Base-by-base conservation (phyloP, 441 rosid genomes). In the Erodium moschatum region DNA sequence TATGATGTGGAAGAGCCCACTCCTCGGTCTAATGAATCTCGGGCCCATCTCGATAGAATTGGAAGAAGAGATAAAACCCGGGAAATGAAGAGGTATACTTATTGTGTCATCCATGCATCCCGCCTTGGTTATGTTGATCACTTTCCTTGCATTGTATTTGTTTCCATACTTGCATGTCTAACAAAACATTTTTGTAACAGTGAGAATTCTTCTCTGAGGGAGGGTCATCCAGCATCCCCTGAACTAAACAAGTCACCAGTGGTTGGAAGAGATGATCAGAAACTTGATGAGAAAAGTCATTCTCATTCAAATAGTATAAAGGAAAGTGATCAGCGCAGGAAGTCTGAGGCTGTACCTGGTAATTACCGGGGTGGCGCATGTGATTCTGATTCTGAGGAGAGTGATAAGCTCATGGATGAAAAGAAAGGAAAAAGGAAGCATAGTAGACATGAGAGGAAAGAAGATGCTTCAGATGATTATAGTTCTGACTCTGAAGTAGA, bases 401-500 rank as follows among this genome's bases (percentile, higher is more conserved):
- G 75, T 75, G 83, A 74, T 69, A 82, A 77, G 76, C 78, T n/a
- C 74, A 77, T 66, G 56, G 42, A 68, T 15, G 83, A 76, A 5
- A 33, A 33, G 38, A 33, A 33, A 33, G 38, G 38, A 33, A 33
- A 33, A 33, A 33, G 38, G 6, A 33, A 33, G 38, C 38, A 33
- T 33, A 33, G 38, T 33, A 33, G 38, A 33, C 1, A 33, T 33
- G 38, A 33, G 38, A 33, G 81, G 80, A 84, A 68, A 70, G 91
- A 81, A 72, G 75, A 65, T 72, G 80, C 85, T 52, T 89, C 95
- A 69, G 92, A 83, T 76, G 86, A 75, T 71, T 68, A 75, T 72
- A 82, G 88, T 73, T 70, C 73, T 78, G 90, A 80, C 72, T 89
- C 95, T 72, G 95, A 87, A 72, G 56, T 80, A 67, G 91, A 82